Percentiles rank a stretch among this genome's conserved stretches.
These are phyloP conservation scores for Rubus parviflorus DNA, from an alignment of 306 rosid species.

Conservation along the genomic window DNA sequence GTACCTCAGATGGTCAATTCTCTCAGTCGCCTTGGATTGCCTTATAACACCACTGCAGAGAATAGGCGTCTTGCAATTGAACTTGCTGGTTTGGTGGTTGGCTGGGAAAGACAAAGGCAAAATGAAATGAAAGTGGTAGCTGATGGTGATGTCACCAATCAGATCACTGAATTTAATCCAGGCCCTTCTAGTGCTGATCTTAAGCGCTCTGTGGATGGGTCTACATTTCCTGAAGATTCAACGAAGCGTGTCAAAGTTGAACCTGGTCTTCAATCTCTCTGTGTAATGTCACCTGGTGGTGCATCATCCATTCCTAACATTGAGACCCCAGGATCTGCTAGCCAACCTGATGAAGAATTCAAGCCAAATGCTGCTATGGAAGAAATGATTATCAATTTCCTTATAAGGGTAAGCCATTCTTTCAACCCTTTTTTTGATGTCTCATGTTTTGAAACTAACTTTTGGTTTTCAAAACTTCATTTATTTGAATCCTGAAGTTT, in stretches of 20 bases:
- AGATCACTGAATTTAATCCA: constrained; percentile 66
- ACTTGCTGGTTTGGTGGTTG: constrained; percentile 99
- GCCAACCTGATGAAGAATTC: constrained; percentile 98
- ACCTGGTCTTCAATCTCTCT: constrained; percentile 86
- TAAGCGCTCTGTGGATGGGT: constrained; percentile 80
- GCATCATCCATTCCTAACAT: constrained; percentile 88
- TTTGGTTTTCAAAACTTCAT: not conserved
- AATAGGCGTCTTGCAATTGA: constrained; percentile 98
- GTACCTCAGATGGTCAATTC: constrained; percentile 99
- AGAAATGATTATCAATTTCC: constrained; percentile 96
- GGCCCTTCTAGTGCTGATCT: constrained; percentile 59
- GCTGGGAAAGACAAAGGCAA: constrained; percentile 98
- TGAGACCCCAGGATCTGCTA: constrained; percentile 90
- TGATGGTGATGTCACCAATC: constrained; percentile 67
- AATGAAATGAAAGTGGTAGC: constrained; percentile 78
- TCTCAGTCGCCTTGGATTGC: constrained; percentile 96
- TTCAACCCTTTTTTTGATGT: constrained; percentile 25
- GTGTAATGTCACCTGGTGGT: constrained; percentile 98
- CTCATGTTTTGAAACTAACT: not conserved
- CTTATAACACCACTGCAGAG: constrained; percentile 87
- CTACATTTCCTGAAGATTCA: constrained; percentile 84
- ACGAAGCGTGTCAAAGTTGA: constrained; percentile 93
- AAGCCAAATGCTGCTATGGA: constrained; percentile 99
- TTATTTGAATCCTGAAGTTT: constrained; percentile 6
- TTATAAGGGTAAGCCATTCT: constrained; percentile 76